Evolutionary conservation across 257 asterid genomes (phyloP), one percentile per base, ranked within the genome.

Genomic region (Solanum bukasovii): DNA sequence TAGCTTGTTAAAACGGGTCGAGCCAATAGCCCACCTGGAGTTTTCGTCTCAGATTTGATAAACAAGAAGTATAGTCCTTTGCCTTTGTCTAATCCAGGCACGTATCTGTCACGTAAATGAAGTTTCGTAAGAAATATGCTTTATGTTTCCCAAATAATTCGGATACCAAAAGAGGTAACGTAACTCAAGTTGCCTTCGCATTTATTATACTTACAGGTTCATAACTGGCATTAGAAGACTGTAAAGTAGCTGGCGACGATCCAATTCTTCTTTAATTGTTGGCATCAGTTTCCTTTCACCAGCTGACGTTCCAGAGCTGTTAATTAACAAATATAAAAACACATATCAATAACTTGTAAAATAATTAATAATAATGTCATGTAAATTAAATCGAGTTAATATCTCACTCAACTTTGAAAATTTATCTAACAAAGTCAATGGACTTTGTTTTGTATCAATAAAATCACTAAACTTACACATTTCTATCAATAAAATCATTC

Each of bases 241-340:
- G 94, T 97, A 97, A 4, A 97, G 98, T n/a, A 94, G 95, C 94
- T 94, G 98, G 56, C 99, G 99, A 87, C 99, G 99, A 88, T 97
- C 97, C 91, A 94, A 67, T 77, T 97, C 99, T 89, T 97, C 99
- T 72, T 88, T 91, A 84, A 96, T 96, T 0, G 99, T 96, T 5
- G 99, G 99, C 99, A 96, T 97, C 21, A 97, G 89, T 87, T 97
- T 97, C 90, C 99, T 92, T 81, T 97, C 99, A 8, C 99, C 99
- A 52, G 99, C 99, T 71, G 99, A 97, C 61, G 99, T 97, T 65
- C 98, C 98, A 33, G 98, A 94, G 88, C 98, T 93, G 92, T 86
- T 2, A 61, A 75, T 18, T 35, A 13, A 44, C 31, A 61, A 35
- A 52, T 38, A 40, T 29, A 33, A 33, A 9, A 13, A 71, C 35